phyloP scores from a whole-genome alignment of 176 grass and related monocot genomes.

The Lolium rigidum region DNA sequence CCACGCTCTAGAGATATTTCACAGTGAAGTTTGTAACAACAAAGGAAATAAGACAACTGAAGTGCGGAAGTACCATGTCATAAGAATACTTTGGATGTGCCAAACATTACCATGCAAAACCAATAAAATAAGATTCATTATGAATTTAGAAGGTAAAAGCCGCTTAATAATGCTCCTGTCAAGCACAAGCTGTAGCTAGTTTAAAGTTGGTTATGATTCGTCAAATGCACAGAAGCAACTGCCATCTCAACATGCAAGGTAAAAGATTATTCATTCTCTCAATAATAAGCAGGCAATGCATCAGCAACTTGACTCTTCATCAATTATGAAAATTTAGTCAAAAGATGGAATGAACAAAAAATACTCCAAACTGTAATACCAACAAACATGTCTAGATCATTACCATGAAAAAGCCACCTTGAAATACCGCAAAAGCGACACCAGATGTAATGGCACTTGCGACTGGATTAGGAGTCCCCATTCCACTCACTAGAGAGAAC shows the following conservation, averaged over 20 bases:
- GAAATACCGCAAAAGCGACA: slow-evolving; percentile 87
- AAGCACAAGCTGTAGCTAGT: slow-evolving; percentile 18
- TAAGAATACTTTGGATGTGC: neutral
- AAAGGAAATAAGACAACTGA: slow-evolving; percentile 9
- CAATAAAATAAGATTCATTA: slow-evolving; percentile 9
- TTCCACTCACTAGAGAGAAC: slow-evolving; percentile 92
- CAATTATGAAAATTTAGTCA: slow-evolving; percentile 8
- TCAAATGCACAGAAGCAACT: slow-evolving; percentile 14
- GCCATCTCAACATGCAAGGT: neutral
- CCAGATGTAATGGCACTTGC: slow-evolving; percentile 60
- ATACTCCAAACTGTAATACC: neutral
- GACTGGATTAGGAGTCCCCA: slow-evolving; percentile 74
- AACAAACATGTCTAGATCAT: slow-evolving; percentile 23
- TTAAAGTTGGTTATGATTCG: neutral
- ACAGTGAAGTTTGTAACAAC: slow-evolving; percentile 9
- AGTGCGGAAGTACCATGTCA: neutral
- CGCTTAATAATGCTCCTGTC: neutral
- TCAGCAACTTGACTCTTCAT: neutral
- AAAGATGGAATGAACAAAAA: slow-evolving; percentile 13
- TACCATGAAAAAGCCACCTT: slow-evolving; percentile 94
- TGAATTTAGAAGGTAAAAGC: neutral
- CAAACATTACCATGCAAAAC: slow-evolving; percentile 19
- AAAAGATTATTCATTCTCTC: neutral
- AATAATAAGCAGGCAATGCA: neutral
- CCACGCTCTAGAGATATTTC: neutral